phyloP scores from a whole-genome alignment of 2,329 filamentous ascomycete genomes.

The Fusarium annulatum region DNA sequence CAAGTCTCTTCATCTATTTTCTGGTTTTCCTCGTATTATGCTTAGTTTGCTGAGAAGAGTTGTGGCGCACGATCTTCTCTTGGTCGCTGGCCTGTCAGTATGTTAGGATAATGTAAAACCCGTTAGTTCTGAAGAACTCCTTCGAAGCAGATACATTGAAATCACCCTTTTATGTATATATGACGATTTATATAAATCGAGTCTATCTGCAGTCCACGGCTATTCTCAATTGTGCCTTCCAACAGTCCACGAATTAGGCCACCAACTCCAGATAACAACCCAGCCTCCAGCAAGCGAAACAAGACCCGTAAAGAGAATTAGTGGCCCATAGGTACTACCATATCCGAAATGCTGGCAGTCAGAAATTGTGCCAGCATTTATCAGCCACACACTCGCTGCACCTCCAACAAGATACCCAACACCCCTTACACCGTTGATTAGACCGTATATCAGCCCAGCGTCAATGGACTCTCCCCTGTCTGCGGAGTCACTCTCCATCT shows the following conservation, averaged over 20 bases:
- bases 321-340: not conserved
- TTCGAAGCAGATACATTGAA: too few species aligned
- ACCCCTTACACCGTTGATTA: not conserved
- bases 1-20: too few species aligned
- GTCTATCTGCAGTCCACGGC: accelerated
- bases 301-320: not conserved
- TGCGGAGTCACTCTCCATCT: not conserved
- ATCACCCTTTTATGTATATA: too few species aligned
- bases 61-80: too few species aligned
- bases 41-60: too few species aligned
- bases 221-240: not conserved
- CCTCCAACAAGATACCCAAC: not conserved
- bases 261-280: not conserved
- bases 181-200: too few species aligned
- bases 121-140: too few species aligned
- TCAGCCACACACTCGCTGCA: not conserved
- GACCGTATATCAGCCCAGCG: not conserved
- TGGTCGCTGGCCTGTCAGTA: too few species aligned
- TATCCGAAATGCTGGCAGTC: not conserved
- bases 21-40: too few species aligned
- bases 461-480: not conserved
- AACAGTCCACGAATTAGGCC: not conserved
- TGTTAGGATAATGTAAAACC: too few species aligned
- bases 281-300: not conserved
- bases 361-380: not conserved